Conservation (phyloP, 176 grass and related monocot species). For the Cocos nucifera region DNA sequence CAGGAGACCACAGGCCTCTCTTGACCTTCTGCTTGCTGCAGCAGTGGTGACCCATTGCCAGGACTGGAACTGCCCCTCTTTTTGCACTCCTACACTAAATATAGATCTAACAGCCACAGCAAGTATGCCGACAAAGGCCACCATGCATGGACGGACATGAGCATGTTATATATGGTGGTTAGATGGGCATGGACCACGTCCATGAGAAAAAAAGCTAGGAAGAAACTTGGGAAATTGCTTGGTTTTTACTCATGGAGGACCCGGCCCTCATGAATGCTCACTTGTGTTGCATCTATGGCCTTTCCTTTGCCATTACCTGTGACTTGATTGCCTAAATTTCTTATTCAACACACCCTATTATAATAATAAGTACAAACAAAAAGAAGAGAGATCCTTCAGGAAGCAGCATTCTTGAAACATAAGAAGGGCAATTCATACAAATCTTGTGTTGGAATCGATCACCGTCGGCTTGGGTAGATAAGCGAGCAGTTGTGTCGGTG, state of each 20-base stretch:
- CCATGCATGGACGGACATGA: too few relatives aligned
- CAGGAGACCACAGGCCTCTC: conserved; percentile 94
- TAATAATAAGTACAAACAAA: conserved; percentile 6
- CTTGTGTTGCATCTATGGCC: background rate
- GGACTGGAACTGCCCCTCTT: background rate
- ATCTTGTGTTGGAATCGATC: background rate
- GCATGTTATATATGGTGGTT: background rate
- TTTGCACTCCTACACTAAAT: background rate
- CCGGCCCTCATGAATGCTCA: conserved; percentile 3
- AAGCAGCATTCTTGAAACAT: conserved; percentile 12
- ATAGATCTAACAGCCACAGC: background rate
- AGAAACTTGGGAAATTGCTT: conserved; percentile 21
- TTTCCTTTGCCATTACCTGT: background rate
- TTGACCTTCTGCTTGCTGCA: conserved; percentile 99
- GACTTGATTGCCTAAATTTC: background rate
- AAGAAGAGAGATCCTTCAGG: conserved; percentile 19
- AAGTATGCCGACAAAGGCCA: too few relatives aligned
- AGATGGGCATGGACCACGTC: conserved; percentile 18
- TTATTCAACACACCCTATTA: conserved; percentile 8
- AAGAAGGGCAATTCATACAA: background rate
- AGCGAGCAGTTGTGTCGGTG: background rate
- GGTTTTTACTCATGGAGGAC: conserved; percentile 23
- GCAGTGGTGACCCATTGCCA: conserved; percentile 84
- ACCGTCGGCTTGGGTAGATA: background rate
- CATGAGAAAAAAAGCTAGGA: background rate